phyloP scores from a whole-genome alignment of 169 alveolate genomes.

The Eimeria acervulina region DNA sequence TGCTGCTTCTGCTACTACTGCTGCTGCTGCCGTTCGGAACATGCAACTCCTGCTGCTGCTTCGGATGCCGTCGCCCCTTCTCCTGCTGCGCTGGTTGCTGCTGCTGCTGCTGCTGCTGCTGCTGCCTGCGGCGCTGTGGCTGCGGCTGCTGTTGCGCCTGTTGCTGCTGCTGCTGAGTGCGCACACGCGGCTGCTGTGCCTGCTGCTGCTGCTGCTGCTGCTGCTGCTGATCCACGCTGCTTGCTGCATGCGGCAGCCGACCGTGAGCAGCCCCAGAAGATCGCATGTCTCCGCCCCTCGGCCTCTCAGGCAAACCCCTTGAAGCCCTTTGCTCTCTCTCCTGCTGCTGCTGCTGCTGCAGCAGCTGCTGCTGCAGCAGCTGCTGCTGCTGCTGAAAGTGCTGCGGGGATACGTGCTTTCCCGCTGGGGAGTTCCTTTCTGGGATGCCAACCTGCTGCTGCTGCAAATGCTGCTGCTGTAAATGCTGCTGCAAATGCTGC shows the following conservation, averaged over 20 bases:
- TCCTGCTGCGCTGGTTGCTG: background rate
- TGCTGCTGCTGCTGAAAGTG: background rate
- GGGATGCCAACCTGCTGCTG: background rate
- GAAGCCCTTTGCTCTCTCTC: background rate
- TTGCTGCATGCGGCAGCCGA: background rate
- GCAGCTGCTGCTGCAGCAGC: background rate
- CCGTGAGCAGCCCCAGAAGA: conserved; percentile 17
- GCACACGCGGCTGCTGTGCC: conserved; percentile 30
- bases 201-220: conserved; percentile 63
- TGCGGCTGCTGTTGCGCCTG: background rate
- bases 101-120: no score
- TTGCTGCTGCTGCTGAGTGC: background rate
- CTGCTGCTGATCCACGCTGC: background rate
- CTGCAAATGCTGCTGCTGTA: background rate
- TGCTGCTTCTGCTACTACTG: conserved; percentile 57
- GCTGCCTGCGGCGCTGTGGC: no score
- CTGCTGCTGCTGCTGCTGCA: no score
- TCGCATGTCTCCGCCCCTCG: background rate
- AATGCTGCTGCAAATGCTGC: background rate
- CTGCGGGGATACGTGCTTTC: background rate
- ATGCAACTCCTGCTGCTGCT: background rate
- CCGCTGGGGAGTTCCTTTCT: background rate
- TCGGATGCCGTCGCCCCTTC: conserved; percentile 27
- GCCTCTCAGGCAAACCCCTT: background rate
- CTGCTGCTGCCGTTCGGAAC: conserved; percentile 26